These are phyloP conservation scores for Tolypocladium amazonense DNA, from an alignment of 2,329 filamentous ascomycete species.

Conservation along the genomic window DNA sequence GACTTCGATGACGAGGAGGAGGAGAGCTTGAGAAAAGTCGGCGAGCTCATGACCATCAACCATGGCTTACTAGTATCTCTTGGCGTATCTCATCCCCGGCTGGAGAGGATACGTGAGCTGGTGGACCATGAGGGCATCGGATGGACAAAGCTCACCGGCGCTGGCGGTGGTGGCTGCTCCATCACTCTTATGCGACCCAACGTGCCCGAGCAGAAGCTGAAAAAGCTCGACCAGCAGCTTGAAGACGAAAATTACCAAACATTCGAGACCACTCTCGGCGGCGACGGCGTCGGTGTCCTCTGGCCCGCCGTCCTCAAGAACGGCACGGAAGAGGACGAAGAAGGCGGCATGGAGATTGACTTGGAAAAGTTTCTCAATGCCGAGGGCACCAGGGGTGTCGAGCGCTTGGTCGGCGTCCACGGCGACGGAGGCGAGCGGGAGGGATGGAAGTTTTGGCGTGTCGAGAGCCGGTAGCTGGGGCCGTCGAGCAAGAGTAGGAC, in stretches of 20 bases:
- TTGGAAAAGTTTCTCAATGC: slow-evolving; percentile 74
- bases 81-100: slow-evolving; percentile 85
- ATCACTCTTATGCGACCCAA: slow-evolving; percentile 78
- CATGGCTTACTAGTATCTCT: slow-evolving; percentile 85
- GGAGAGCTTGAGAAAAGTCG: slow-evolving; percentile 59
- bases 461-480: slow-evolving; percentile 32
- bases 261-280: slow-evolving; percentile 83
- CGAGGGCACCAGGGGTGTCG: slow-evolving; percentile 74
- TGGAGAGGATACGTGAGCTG: slow-evolving; percentile 85
- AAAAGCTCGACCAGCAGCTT: slow-evolving; percentile 54
- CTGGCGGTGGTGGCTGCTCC: slow-evolving; percentile 89
- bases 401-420: slow-evolving; percentile 73
- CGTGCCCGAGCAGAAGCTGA: slow-evolving; percentile 43
- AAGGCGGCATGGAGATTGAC: slow-evolving; percentile 87
- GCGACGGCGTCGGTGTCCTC: slow-evolving; percentile 86
- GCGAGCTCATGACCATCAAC: slow-evolving; percentile 86
- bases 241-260: slow-evolving; percentile 65
- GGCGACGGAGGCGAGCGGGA: slow-evolving; percentile 58
- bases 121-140: slow-evolving; percentile 83
- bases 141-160: slow-evolving; percentile 95
- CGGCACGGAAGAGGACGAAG: slow-evolving; percentile 62
- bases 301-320: slow-evolving; percentile 89
- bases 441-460: slow-evolving; percentile 81
- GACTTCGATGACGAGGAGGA: slow-evolving; percentile 57
- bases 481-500: not conserved